Base-by-base conservation (phyloP, 805 yeast genomes). In the Blastobotrys robertii region DNA sequence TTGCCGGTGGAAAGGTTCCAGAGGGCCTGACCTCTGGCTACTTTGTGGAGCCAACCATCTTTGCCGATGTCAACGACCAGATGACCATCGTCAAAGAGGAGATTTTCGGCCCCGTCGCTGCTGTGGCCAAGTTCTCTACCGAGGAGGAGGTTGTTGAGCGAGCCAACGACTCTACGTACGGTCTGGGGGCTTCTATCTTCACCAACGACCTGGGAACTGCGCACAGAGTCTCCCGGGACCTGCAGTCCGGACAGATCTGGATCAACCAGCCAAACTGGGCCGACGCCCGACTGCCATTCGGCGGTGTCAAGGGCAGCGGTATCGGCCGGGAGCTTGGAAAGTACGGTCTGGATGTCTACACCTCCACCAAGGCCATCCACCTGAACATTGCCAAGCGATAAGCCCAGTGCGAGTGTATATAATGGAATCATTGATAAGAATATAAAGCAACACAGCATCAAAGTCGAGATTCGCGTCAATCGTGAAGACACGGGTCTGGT, bases 101-200 rank as follows among this genome's bases (percentile, higher is more conserved):
- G 64, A 84, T 85, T 45, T 85, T 85, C 61, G 95, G 95, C 13
- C 95, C 95, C 11, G 95, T 85, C 30, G 85, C 80, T 19, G 69
- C 77, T 6, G 68, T 81, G 30, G 75, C 80, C 44, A 76, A 74
- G 61, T 85, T 85, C 65, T 58, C 66, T 31, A 66, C 77, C 28
- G 81, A 77, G 50, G 81, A 76, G 39, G 88, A 84, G 50, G 94
- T 77, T 4, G 49, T 85, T 22, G 65, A 61, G 48, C 70, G 69
- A 46, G 94, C 94, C 51, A 85, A 85, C 61, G 75, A 74, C 53
- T 72, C 86, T 8, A 71, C 70, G 41, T 85, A 84, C 58, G 95
- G 95, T 4, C 73, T 85, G 44, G 94, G 88, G 8, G 84, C 88
- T 3, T 81, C 88, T 57, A 74, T 85, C 8, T 85, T 84, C 70